phyloP scores from a whole-genome alignment of 352 stramenopile species.

The Phytophthora colocasiae region DNA sequence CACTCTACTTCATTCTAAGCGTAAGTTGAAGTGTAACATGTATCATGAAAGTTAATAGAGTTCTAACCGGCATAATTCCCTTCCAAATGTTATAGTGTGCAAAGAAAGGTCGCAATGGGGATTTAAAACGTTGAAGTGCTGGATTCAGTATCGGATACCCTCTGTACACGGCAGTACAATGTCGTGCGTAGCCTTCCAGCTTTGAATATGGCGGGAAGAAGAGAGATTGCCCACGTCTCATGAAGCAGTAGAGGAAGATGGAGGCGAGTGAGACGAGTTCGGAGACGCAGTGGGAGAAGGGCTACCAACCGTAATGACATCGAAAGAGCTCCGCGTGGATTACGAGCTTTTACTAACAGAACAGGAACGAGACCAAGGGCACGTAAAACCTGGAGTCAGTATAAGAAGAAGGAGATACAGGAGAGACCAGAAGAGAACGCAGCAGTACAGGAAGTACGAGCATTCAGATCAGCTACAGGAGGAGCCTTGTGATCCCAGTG shows the following conservation, averaged over 20 bases:
- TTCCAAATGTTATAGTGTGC: not conserved
- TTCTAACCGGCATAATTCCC: too few relatives aligned
- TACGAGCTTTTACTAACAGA: not conserved
- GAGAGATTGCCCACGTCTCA: conserved; percentile 8
- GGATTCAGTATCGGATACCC: conserved; percentile 21
- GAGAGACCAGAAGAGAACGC: conserved; percentile 6
- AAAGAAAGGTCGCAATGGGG: conserved; percentile 22
- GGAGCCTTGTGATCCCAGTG: conserved; percentile 32
- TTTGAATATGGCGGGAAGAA: conserved; percentile 16
- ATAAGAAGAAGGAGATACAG: not conserved
- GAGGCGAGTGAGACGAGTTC: conserved; percentile 38
- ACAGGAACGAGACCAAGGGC: not conserved
- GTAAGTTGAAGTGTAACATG: conserved; percentile 18
- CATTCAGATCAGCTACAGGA: conserved; percentile 24
- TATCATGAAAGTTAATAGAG: not conserved
- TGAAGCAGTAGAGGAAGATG: not conserved
- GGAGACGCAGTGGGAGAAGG: conserved; percentile 28
- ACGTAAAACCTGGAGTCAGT: not conserved
- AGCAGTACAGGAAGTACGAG: conserved; percentile 15
- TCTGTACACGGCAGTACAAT: conserved; percentile 6
- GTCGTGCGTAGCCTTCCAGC: too few relatives aligned
- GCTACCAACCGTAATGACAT: conserved; percentile 2
- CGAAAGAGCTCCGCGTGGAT: conserved; percentile 28
- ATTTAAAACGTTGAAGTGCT: conserved; percentile 21
- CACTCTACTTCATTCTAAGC: conserved; percentile 23